Conservation (phyloP, 108 stramenopile genomes). For the Aurantiochytrium sp. region DNA sequence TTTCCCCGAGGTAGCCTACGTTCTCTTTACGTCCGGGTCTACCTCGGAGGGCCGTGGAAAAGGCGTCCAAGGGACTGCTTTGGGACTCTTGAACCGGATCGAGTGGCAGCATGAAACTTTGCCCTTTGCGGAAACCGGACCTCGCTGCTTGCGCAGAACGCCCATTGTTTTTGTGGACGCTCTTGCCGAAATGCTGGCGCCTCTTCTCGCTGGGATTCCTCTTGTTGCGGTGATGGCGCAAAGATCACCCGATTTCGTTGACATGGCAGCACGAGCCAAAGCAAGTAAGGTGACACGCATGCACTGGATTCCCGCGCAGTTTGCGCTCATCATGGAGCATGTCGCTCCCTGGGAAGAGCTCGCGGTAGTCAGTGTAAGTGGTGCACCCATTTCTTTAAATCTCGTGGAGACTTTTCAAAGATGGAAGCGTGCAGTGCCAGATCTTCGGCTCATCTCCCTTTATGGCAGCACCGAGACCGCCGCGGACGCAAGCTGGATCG, state of each 20-base stretch:
- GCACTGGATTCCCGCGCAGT: neutral
- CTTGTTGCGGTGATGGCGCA: neutral
- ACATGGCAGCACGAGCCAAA: neutral
- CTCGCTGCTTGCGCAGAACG: neutral
- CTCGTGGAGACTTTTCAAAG: neutral
- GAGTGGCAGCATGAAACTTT: neutral
- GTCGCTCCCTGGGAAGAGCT: neutral
- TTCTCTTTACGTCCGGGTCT: conserved; percentile 4
- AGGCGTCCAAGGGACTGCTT: neutral
- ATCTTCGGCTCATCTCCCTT: neutral
- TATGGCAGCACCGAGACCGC: neutral
- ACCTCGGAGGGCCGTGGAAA: neutral
- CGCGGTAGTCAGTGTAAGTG: neutral
- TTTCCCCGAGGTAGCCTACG: neutral
- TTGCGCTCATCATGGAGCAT: neutral
- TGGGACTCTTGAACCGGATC: neutral
- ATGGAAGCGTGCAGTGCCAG: neutral
- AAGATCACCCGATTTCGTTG: neutral
- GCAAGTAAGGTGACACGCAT: neutral
- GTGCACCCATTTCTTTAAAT: neutral
- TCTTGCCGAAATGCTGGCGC: neutral
- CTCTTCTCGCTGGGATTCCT: neutral
- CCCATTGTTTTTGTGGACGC: neutral
- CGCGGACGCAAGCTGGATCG: neutral
- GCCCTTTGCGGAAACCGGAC: neutral